These are phyloP conservation scores for Cyclotella atomus DNA, from an alignment of 108 stramenopile genomes.

Conservation along the genomic window DNA sequence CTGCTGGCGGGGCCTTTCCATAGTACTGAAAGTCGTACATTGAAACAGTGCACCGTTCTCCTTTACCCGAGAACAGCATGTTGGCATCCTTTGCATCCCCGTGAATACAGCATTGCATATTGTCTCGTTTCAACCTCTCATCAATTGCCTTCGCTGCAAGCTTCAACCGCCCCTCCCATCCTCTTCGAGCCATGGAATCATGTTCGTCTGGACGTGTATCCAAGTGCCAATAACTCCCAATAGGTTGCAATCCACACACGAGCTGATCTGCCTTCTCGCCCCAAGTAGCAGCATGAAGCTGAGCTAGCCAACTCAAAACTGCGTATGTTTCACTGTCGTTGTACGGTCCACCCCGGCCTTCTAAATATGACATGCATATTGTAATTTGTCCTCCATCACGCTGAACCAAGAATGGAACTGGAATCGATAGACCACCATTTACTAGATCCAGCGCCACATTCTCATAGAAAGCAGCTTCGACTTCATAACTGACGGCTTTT, in stretches of 20 bases:
- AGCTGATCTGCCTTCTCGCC: conserved; percentile 31
- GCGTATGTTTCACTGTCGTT: neutral
- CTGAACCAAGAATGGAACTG: conserved; percentile 57
- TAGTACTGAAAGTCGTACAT: conserved; percentile 84
- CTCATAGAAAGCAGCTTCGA: conserved; percentile 77
- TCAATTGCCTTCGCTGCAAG: conserved; percentile 73
- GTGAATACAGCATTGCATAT: conserved; percentile 70
- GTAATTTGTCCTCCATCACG: conserved; percentile 34
- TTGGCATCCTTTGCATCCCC: conserved; percentile 83
- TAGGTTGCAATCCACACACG: conserved; percentile 51
- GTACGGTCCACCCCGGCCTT: conserved; percentile 11
- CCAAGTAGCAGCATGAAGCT: conserved; percentile 76
- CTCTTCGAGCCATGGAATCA: conserved; percentile 56
- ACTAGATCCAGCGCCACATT: conserved; percentile 33
- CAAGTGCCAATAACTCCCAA: conserved; percentile 77
- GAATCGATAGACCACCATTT: conserved; percentile 25
- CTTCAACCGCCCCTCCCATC: conserved; percentile 77
- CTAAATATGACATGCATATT: conserved; percentile 50
- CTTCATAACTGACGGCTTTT: conserved; percentile 64
- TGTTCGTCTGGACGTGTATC: conserved; percentile 80
- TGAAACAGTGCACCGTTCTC: neutral
- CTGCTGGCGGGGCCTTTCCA: conserved; percentile 65
- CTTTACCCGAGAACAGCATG: conserved; percentile 40
- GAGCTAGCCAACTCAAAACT: conserved; percentile 63
- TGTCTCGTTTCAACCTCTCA: conserved; percentile 59